Evolutionary conservation across 73 alveolate species (phyloP).

Genomic region (Symbiodinium natans): DNA sequence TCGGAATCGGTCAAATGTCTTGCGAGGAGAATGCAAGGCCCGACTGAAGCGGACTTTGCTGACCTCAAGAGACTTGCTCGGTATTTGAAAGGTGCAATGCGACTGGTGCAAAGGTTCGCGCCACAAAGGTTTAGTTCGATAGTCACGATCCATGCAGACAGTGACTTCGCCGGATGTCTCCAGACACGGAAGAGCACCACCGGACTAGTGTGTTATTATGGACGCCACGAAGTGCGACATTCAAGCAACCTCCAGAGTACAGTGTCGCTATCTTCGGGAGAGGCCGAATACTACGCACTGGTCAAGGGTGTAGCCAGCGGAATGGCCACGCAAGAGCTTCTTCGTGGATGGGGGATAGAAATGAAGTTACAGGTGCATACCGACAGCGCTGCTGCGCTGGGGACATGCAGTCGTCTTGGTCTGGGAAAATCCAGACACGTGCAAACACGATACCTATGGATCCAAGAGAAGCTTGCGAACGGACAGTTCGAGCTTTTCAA

Average conservation of each 20-base stretch:
- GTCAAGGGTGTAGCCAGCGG: not conserved
- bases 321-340: not conserved
- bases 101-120: not conserved
- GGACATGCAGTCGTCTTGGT: not conserved
- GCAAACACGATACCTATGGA: slow-evolving; percentile 4
- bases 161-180: not conserved
- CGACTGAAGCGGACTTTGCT: slow-evolving; percentile 5
- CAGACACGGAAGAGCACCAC: not conserved
- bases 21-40: not conserved
- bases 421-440: not conserved
- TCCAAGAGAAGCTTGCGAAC: not conserved
- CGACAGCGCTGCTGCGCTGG: not conserved
- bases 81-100: not conserved
- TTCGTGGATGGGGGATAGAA: not conserved
- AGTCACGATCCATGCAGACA: not conserved
- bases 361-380: not conserved
- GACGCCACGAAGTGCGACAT: not conserved
- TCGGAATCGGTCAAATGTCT: not conserved
- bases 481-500: not conserved
- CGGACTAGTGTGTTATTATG: not conserved
- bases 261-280: not conserved
- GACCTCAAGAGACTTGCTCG: slow-evolving; percentile 14
- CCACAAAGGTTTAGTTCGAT: not conserved
- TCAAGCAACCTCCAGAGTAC: slow-evolving; percentile 6
- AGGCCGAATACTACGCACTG: not conserved